Percentiles rank a stretch among this genome's conserved stretches.
Evolutionary conservation across 257 asterid genomes (phyloP).

Genomic region (Forsythia viridissima): DNA sequence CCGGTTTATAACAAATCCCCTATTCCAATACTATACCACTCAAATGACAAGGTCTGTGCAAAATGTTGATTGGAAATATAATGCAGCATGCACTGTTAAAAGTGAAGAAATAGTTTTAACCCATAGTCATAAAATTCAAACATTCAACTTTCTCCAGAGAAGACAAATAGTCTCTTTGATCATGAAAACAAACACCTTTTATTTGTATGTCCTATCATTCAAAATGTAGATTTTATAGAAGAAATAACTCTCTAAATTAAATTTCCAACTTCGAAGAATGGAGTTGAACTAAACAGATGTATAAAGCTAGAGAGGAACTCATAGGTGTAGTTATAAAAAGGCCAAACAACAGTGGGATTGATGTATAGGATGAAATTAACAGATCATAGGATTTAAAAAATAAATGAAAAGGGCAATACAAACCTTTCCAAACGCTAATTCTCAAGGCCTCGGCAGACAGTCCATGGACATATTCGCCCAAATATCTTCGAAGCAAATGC

Average conservation of each 20-base stretch:
- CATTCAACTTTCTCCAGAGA: background rate
- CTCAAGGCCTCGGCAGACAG: conserved; percentile 95
- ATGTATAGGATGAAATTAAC: background rate
- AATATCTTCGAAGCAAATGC: conserved; percentile 95
- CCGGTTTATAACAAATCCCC: background rate
- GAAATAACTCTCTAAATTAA: conserved; percentile 8
- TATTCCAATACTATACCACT: background rate
- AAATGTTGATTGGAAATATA: background rate
- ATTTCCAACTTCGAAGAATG: conserved; percentile 10
- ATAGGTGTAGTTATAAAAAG: background rate
- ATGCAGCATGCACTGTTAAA: background rate
- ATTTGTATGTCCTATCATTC: conserved; percentile 2
- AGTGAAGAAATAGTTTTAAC: background rate
- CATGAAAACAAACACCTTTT: background rate
- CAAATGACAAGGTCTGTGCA: background rate
- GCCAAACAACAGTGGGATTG: conserved; percentile 1
- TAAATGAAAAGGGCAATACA: background rate
- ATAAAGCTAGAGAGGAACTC: conserved; percentile 11
- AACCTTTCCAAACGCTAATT: conserved; percentile 99
- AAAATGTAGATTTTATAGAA: background rate
- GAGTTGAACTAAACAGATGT: conserved; percentile 14
- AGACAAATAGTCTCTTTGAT: background rate
- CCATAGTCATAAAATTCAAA: background rate
- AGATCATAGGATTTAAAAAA: conserved; percentile 4
- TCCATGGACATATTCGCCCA: conserved; percentile 99